Percentiles rank a stretch among this genome's conserved stretches.
These are phyloP conservation scores for Linnemannia exigua DNA, from an alignment of 192 early-diverging fungal genomes.

Conservation along the genomic window DNA sequence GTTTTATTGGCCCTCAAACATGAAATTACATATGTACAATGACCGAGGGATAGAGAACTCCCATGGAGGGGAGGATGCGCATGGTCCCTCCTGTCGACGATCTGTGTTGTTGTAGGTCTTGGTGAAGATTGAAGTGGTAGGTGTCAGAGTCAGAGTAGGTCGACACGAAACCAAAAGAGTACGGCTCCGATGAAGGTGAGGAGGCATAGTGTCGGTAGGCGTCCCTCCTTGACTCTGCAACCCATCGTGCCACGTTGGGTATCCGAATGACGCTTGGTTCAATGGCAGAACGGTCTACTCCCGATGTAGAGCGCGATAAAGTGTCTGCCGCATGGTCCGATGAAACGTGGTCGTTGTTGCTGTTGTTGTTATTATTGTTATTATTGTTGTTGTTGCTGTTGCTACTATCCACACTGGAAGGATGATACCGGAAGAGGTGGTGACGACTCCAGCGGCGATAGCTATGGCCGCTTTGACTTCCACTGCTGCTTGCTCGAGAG, in stretches of 20 bases:
- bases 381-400: neutral
- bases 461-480: neutral
- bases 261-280: neutral
- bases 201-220: neutral
- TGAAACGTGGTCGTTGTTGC: neutral
- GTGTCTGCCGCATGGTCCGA: neutral
- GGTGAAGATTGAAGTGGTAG: neutral
- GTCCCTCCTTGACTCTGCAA: neutral
- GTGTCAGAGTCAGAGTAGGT: neutral
- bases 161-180: neutral
- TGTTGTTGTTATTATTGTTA: neutral
- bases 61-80: neutral
- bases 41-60: neutral
- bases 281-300: neutral
- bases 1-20: too few species aligned
- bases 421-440: neutral
- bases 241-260: constrained; percentile 4
- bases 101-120: neutral
- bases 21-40: constrained; percentile 10
- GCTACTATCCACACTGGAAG: neutral
- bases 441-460: neutral
- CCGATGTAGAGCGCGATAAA: neutral
- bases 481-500: neutral
- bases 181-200: neutral
- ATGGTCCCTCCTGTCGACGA: neutral